Evolutionary conservation across 2,329 filamentous ascomycete species (phyloP), one percentile per base, ranked within the genome.

Genomic region (Pseudogymnoascus sp.): DNA sequence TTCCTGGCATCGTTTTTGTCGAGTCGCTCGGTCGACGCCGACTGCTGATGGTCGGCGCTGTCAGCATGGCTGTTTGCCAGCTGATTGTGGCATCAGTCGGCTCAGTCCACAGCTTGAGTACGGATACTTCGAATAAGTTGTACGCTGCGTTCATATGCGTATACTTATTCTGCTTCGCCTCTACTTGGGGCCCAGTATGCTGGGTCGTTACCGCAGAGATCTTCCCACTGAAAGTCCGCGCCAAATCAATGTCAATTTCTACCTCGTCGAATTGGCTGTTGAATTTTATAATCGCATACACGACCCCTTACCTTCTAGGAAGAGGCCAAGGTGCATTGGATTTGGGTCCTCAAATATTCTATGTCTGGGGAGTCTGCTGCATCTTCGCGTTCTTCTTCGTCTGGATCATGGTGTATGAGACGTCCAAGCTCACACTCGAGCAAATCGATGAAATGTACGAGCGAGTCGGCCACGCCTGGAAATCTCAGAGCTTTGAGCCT

Each of bases 361-460:
- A 91, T 74, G 82, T 92, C 50, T 93, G 90, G 90, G 90, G 89
- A 14, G 82, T 86, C 3, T 90, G 90, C 69, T 93, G 89, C 75
- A 81, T 89, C 60, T 70, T 89, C 25, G 86, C 85, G 59, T 83
- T 89, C 64, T 76, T 89, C 61, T 92, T 91, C 73, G 89, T 91
- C 59, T 91, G 83, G 78, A 82, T 81, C 72, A 86, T 90, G 82
- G 86, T 91, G 56, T 91, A 87, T 71, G 89, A 91, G 75, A 91
- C 89, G 8, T 89, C 87, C 76, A 89, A 88, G 72, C 86, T 91
- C 72, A 87, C 85, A 69, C 79, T 91, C 62, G 89, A 91, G 72
- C 87, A 91, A 77, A 90, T 91, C 69, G 88, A 91, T 73, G 88
- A 91, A 73, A 86, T 91, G 79, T 91, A 91, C 76, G 88, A 89